These are phyloP conservation scores for Stachybotrys echinatus DNA, from an alignment of 2,329 filamentous ascomycete genomes.

Conservation along the genomic window DNA sequence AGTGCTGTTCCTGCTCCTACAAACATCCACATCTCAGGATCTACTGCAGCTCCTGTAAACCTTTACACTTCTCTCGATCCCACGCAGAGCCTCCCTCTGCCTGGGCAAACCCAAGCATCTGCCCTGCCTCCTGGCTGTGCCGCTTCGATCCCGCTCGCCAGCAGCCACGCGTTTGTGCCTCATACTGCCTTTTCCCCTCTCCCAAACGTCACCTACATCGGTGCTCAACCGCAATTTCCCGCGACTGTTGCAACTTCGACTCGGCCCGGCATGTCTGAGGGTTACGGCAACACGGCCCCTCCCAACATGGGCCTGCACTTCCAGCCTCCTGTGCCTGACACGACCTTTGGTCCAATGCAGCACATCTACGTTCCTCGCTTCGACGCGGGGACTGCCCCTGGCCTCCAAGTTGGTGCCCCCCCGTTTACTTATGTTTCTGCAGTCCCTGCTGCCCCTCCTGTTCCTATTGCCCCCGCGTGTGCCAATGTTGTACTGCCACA, in stretches of 20 bases:
- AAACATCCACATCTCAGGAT: too few relatives aligned
- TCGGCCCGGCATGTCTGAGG: constrained; percentile 12
- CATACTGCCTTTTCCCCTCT: not conserved
- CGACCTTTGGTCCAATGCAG: constrained; percentile 47
- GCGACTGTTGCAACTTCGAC: not conserved
- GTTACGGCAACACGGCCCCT: constrained; percentile 38
- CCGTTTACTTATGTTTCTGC: constrained; percentile 19
- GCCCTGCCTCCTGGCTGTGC: not conserved
- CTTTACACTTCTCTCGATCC: constrained; percentile 28
- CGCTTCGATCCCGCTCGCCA: not conserved
- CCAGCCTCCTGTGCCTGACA: constrained; percentile 55
- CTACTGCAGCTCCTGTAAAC: too few relatives aligned
- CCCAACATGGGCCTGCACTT: constrained; percentile 43
- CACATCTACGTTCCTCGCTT: constrained; percentile 52
- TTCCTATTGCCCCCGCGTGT: constrained; percentile 11
- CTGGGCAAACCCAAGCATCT: not conserved
- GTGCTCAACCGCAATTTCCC: not conserved
- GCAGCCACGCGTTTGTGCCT: not conserved
- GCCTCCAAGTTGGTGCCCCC: constrained; percentile 27
- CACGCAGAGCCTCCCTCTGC: constrained; percentile 20
- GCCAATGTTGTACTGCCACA: constrained; percentile 22
- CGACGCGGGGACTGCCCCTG: constrained; percentile 29
- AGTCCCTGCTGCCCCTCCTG: constrained; percentile 13
- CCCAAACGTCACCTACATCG: constrained; percentile 1
- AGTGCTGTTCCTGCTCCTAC: not conserved